Evolutionary conservation across 495 filamentous ascomycete species (phyloP), one percentile per base, ranked within the genome.

Genomic region (Viridothelium virens): DNA sequence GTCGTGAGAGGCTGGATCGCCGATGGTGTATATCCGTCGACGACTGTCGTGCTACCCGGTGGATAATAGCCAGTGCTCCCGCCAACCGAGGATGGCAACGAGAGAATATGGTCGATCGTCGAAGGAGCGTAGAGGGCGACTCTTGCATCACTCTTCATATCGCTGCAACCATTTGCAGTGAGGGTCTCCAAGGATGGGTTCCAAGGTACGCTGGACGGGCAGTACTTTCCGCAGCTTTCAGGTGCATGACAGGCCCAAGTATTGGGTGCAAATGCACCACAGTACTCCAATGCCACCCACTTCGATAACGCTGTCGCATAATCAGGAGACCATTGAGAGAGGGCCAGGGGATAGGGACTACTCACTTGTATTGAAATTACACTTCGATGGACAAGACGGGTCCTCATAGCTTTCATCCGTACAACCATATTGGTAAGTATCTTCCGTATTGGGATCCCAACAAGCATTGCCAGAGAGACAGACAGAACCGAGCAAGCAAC

Each of bases 381-480:
- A 69, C 38, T 69, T 69, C 38, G 53, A 66, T 3, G 68, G 65
- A 53, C 68, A 69, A 3, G 56, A 34, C 6, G 10, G 10, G 38
- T 69, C 64, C 9, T 59, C 36, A 56, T 69, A 69, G 18, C 38
- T 64, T 5, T 41, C 37, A 61, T 69, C 68, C 18, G 68, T 67
- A 46, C 68, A 69, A 7, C 68, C 68, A 41, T 69, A 69, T 46
- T 66, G 64, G 38, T 69, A 69, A 3, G 38, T 14, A 61, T 63
- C 38, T n/a, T 47, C 65, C 5, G 65, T 69, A 2, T 41, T 38
- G 61, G 48, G 53, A 38, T 69, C 62, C 44, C 65, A 69, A 38
- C 68, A 69, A 18, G 68, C 33, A 61, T 69, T 69, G 37, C 66
- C 68, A 11, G 63, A 65, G 3, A 67, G 63, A 50, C 68, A 67